Evolutionary conservation across 371 early-diverging fungal genomes (phyloP).

Genomic region (Entomophthora muscae): DNA sequence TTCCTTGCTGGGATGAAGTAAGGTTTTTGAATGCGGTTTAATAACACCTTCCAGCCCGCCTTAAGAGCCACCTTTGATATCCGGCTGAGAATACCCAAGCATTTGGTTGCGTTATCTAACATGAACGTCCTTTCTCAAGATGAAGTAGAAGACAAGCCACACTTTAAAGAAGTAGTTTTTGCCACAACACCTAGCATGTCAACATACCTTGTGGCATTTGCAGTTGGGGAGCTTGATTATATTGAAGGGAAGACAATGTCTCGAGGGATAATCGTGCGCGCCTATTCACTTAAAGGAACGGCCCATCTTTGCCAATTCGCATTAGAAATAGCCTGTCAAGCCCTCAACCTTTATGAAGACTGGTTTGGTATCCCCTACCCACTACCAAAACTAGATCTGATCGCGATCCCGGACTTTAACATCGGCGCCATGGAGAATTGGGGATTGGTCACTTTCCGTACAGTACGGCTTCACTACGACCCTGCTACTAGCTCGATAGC

Average conservation of each 20-base stretch:
- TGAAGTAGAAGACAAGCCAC: slow-evolving; percentile 11
- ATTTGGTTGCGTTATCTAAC: slow-evolving; percentile 66
- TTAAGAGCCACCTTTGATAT: slow-evolving; percentile 81
- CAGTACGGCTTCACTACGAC: slow-evolving; percentile 47
- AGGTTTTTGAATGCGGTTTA: neutral
- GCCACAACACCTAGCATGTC: slow-evolving; percentile 45
- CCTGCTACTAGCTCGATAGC: neutral
- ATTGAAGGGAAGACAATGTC: slow-evolving; percentile 52
- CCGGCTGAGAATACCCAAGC: slow-evolving; percentile 41
- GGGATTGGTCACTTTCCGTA: slow-evolving; percentile 88
- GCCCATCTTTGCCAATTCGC: slow-evolving; percentile 58
- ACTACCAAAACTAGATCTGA: slow-evolving; percentile 72
- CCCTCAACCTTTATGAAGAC: slow-evolving; percentile 59
- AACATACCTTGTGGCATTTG: slow-evolving; percentile 60
- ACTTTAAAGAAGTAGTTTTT: slow-evolving; percentile 38
- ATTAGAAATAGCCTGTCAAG: slow-evolving; percentile 43
- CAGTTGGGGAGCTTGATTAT: slow-evolving; percentile 76
- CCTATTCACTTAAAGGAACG: slow-evolving; percentile 54
- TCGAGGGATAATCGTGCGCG: slow-evolving; percentile 40
- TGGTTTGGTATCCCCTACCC: slow-evolving; percentile 72
- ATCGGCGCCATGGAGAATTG: slow-evolving; percentile 90
- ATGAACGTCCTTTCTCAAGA: slow-evolving; percentile 38
- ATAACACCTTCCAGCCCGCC: slow-evolving; percentile 26
- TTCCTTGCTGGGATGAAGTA: slow-evolving; percentile 80
- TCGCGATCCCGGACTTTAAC: slow-evolving; percentile 79